phyloP scores from a whole-genome alignment of 2,329 filamentous ascomycete species.

The Celoporthe dispersa region DNA sequence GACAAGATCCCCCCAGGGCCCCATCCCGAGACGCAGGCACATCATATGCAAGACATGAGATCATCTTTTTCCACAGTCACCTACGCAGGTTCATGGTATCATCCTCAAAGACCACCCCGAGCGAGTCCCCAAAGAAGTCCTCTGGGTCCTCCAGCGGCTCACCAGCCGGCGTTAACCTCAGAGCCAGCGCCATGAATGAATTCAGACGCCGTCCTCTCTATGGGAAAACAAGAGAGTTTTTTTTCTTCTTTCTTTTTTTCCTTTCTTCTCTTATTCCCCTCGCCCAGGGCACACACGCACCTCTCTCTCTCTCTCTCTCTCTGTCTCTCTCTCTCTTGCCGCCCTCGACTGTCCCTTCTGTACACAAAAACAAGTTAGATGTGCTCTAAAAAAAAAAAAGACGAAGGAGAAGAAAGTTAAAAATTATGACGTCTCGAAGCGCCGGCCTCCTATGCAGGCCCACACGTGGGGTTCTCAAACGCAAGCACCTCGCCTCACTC shows the following conservation, averaged over 20 bases:
- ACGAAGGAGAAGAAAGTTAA: not conserved
- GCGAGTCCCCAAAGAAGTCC: slow-evolving; percentile 62
- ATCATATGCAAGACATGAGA: not conserved
- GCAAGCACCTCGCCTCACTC: slow-evolving; percentile 9
- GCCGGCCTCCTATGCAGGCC: not conserved
- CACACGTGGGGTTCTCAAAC: not conserved
- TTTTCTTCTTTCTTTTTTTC: not conserved
- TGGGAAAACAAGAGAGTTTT: not conserved
- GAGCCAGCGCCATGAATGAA: slow-evolving; percentile 51
- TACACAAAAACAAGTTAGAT: not conserved
- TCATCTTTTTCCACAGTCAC: not conserved
- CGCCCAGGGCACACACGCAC: not conserved
- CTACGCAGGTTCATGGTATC: slow-evolving; percentile 63
- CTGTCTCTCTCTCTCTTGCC: no score
- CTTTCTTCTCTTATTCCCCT: not conserved
- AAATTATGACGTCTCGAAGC: not conserved
- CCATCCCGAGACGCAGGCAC: no score
- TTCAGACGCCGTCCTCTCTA: not conserved
- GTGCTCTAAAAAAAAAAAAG: not conserved
- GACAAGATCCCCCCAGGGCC: no score
- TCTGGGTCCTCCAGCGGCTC: slow-evolving; percentile 51
- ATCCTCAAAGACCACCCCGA: slow-evolving; percentile 70
- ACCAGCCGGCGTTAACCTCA: slow-evolving; percentile 48
- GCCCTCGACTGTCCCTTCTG: not conserved
- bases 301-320: no score